These are phyloP conservation scores for Fusarium sororula DNA, from an alignment of 2,329 filamentous ascomycete genomes.

Conservation along the genomic window DNA sequence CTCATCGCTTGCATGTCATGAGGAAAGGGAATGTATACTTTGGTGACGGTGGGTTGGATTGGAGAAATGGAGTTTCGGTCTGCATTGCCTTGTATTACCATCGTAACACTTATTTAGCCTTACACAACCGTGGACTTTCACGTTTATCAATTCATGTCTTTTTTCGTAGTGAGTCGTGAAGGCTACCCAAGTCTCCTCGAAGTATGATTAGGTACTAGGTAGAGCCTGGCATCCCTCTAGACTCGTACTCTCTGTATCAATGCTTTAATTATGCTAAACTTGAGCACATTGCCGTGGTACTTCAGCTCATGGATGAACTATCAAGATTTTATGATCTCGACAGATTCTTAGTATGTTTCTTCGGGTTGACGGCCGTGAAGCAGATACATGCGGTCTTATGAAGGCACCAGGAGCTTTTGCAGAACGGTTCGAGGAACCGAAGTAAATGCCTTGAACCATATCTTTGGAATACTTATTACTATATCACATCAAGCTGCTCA, in stretches of 20 bases:
- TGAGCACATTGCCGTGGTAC: background rate
- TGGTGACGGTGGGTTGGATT: slow-evolving; percentile 11
- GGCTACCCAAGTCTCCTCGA: background rate
- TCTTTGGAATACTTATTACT: background rate
- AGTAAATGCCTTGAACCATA: background rate
- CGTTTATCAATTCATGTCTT: background rate
- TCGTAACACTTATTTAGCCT: slow-evolving; percentile 20
- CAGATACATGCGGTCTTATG: no score
- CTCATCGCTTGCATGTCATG: slow-evolving; percentile 33
- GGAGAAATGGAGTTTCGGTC: slow-evolving; percentile 33
- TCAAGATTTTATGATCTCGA: background rate
- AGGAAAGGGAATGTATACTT: slow-evolving; percentile 31
- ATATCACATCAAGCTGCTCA: background rate
- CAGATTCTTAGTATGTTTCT: background rate
- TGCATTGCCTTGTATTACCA: slow-evolving; percentile 31
- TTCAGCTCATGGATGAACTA: background rate
- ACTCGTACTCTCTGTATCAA: background rate
- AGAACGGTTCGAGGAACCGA: background rate
- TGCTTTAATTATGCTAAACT: background rate
- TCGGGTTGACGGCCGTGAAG: background rate
- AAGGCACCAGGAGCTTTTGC: background rate
- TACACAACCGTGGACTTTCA: slow-evolving; percentile 5
- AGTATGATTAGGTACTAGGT: background rate
- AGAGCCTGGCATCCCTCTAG: background rate
- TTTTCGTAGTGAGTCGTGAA: background rate